Conservation (phyloP, 257 asterid species). For the Leonotis leonurus region DNA sequence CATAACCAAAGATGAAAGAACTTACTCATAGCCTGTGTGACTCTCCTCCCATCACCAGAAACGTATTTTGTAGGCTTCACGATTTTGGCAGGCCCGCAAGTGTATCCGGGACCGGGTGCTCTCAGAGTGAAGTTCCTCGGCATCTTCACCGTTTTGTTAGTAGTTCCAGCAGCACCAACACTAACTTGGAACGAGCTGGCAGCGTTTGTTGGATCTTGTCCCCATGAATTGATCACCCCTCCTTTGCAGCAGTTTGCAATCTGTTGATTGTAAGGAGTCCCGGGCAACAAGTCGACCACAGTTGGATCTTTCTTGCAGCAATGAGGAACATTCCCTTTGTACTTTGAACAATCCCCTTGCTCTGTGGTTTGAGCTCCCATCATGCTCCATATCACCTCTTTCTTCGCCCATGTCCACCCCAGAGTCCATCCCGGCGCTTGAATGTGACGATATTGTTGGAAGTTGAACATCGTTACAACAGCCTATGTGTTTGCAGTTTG, state of each 20-base stretch:
- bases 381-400: constrained; percentile 91
- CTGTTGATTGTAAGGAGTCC: constrained; percentile 73
- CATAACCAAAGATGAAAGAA: neutral
- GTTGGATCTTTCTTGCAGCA: constrained; percentile 70
- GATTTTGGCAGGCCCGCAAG: constrained; percentile 64
- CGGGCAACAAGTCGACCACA: constrained; percentile 54
- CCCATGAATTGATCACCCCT: constrained; percentile 66
- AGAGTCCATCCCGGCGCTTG: constrained; percentile 89
- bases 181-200: constrained; percentile 65
- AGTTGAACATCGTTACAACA: constrained; percentile 76
- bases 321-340: constrained; percentile 44
- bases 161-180: constrained; percentile 63
- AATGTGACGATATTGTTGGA: constrained; percentile 88
- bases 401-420: constrained; percentile 95
- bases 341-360: constrained; percentile 90
- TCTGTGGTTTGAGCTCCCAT: constrained; percentile 76
- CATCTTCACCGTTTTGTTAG: constrained; percentile 53
- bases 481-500: constrained; percentile 34
- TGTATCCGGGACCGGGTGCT: constrained; percentile 74
- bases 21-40: constrained; percentile 76
- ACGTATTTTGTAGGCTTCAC: constrained; percentile 49
- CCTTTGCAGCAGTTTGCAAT: constrained; percentile 76
- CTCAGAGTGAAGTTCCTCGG: constrained; percentile 62
- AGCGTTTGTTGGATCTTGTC: constrained; percentile 49
- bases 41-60: constrained; percentile 48